Conservation (phyloP, 108 stramenopile species). For the Fistulifera pelliculosa region DNA sequence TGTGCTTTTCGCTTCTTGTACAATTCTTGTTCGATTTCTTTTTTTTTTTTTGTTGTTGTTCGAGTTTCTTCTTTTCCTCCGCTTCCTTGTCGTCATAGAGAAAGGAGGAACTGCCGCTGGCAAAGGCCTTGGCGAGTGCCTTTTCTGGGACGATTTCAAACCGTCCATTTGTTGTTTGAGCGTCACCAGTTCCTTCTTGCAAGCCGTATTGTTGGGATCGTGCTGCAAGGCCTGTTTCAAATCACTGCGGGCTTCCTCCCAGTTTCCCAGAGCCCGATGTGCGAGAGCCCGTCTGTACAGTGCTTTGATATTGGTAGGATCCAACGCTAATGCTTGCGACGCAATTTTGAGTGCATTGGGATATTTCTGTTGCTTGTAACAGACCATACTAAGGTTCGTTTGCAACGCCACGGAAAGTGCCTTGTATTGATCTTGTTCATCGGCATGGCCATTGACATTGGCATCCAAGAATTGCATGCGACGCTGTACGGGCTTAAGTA, state of each 20-base stretch:
- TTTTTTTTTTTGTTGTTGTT: slow-evolving; percentile 22
- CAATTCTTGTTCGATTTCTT: slow-evolving; percentile 44
- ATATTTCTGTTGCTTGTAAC: slow-evolving; percentile 62
- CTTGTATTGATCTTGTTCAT: slow-evolving; percentile 73
- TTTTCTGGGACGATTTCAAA: slow-evolving; percentile 40
- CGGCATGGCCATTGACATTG: slow-evolving; percentile 40
- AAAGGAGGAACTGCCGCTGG: slow-evolving; percentile 12
- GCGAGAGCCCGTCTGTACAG: slow-evolving; percentile 70
- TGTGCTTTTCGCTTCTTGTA: slow-evolving; percentile 53
- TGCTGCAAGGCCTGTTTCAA: slow-evolving; percentile 40
- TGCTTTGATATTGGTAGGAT: slow-evolving; percentile 72
- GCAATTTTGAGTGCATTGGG: slow-evolving; percentile 47
- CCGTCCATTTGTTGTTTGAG: slow-evolving; percentile 49
- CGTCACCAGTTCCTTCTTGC: slow-evolving; percentile 50
- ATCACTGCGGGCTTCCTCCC: slow-evolving; percentile 44
- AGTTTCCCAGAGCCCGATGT: slow-evolving; percentile 41
- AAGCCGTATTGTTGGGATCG: slow-evolving; percentile 52
- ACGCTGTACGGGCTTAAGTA: slow-evolving; percentile 31
- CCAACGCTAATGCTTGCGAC: slow-evolving; percentile 55
- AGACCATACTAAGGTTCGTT: slow-evolving; percentile 77
- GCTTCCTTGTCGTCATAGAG: slow-evolving; percentile 76
- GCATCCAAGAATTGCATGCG: not conserved
- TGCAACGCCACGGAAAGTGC: slow-evolving; percentile 48
- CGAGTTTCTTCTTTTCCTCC: slow-evolving; percentile 38
- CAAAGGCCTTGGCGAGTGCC: slow-evolving; percentile 61